These are phyloP conservation scores for Macrophomina tecta DNA, from an alignment of 2,329 filamentous ascomycete genomes.

Conservation along the genomic window DNA sequence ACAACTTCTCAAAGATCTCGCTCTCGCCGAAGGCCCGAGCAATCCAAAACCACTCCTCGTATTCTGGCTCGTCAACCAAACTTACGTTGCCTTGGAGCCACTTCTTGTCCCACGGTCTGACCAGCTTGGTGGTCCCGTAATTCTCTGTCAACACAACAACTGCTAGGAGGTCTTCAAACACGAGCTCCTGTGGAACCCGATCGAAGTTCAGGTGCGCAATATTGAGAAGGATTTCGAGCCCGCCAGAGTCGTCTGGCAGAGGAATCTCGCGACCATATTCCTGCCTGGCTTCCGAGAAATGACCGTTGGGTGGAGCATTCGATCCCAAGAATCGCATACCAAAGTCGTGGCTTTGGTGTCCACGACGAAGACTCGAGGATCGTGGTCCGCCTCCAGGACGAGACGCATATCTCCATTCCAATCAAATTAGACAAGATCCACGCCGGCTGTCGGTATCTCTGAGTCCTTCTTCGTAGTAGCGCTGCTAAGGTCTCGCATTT, in stretches of 20 bases:
- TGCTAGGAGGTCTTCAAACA: neutral
- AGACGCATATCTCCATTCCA: neutral
- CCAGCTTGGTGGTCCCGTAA: constrained; percentile 28
- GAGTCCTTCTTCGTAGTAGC: neutral
- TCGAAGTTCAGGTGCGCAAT: constrained; percentile 40
- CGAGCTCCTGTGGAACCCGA: constrained; percentile 37
- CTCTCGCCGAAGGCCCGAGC: constrained; percentile 20
- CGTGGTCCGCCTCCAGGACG: neutral
- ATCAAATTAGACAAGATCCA: neutral
- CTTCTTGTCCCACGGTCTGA: constrained; percentile 11
- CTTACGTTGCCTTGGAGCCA: constrained; percentile 1
- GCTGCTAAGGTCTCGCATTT: neutral
- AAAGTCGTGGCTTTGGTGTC: constrained; percentile 28
- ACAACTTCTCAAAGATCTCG: neutral
- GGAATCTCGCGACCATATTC: constrained; percentile 34
- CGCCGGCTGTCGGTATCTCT: neutral
- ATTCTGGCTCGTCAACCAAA: neutral
- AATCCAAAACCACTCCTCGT: constrained; percentile 24
- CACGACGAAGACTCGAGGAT: constrained; percentile 29
- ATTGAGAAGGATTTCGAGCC: constrained; percentile 41
- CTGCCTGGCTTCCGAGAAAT: constrained; percentile 20
- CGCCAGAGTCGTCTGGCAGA: constrained; percentile 38
- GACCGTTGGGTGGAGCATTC: constrained; percentile 31
- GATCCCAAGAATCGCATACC: constrained; percentile 35
- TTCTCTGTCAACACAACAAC: neutral